Conservation (phyloP, 148 eudicot species). For the Polygonum maritimum region DNA sequence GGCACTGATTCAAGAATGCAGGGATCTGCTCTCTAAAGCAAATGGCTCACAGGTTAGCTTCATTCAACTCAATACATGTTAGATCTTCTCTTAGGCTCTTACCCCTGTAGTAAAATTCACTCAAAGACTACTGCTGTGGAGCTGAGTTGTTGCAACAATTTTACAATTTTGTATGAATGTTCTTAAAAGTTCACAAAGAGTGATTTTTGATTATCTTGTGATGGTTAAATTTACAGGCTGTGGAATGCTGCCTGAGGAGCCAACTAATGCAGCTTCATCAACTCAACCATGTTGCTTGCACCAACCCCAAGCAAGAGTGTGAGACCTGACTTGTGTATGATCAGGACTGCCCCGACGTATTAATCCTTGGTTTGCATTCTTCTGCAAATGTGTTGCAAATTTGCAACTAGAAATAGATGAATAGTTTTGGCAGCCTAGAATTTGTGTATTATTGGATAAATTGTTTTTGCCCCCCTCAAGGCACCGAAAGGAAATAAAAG, state of each 20-base stretch:
- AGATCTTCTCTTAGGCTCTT: not conserved
- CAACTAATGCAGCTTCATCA: slow-evolving; percentile 40
- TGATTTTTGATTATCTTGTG: not conserved
- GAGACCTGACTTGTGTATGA: not conserved
- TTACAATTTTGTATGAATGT: not conserved
- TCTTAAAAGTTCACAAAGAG: not conserved
- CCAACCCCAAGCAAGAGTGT: not conserved
- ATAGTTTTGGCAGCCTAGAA: not conserved
- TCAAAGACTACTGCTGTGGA: not conserved
- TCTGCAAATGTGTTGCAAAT: not conserved
- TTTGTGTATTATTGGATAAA: not conserved
- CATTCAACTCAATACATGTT: not conserved
- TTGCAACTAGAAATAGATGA: not conserved
- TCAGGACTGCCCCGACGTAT: not conserved
- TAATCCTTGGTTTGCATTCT: not conserved
- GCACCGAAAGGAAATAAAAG: not conserved
- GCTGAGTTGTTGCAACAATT: not conserved
- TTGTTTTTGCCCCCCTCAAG: not conserved
- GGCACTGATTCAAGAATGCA: slow-evolving; percentile 51
- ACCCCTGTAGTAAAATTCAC: not conserved
- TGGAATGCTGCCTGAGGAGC: slow-evolving; percentile 68
- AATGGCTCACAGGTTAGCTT: slow-evolving; percentile 34
- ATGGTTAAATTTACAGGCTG: slow-evolving; percentile 32
- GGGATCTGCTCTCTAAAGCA: slow-evolving; percentile 41
- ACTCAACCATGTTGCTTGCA: slow-evolving; percentile 2